Evolutionary conservation across 768 basidiomycete genomes (phyloP).

Genomic region (Lactarius psammicola): DNA sequence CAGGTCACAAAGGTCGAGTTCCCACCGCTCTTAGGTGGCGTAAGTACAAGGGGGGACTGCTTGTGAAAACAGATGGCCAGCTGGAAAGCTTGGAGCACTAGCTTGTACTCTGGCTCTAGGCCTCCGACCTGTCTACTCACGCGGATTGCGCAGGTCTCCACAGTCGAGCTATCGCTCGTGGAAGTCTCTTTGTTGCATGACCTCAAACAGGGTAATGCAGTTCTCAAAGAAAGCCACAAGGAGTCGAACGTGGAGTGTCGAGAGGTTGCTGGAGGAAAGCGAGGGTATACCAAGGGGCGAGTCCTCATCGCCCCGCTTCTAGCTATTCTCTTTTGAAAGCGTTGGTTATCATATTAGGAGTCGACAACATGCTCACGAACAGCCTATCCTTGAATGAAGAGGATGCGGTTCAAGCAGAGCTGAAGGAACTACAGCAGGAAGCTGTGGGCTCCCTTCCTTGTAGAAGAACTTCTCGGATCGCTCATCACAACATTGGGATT

Average conservation of each 20-base stretch:
- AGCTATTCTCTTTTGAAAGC: background rate
- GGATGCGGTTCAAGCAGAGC: constrained; percentile 86
- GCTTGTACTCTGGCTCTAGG: constrained; percentile 44
- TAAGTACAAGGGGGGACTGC: constrained; percentile 89
- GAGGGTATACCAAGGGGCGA: constrained; percentile 82
- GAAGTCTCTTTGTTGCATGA: constrained; percentile 92
- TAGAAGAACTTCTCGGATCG: constrained; percentile 25
- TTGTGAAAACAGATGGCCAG: constrained; percentile 87
- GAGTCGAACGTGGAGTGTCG: constrained; percentile 93
- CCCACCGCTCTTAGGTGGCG: constrained; percentile 82
- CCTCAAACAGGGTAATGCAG: constrained; percentile 88
- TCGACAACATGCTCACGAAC: constrained; percentile 81
- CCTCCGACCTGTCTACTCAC: background rate
- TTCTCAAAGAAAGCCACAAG: constrained; percentile 89
- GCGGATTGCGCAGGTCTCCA: constrained; percentile 65
- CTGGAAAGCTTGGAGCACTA: constrained; percentile 86
- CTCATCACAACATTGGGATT: constrained; percentile 32
- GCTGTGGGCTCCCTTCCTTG: constrained; percentile 43
- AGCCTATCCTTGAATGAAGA: constrained; percentile 87
- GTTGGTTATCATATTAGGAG: constrained; percentile 57
- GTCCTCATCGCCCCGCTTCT: constrained; percentile 28
- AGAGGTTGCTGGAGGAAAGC: constrained; percentile 90
- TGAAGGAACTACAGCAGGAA: constrained; percentile 64
- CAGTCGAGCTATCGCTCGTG: constrained; percentile 94
- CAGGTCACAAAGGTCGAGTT: constrained; percentile 85